Evolutionary conservation across 2,329 filamentous ascomycete species (phyloP), one percentile per base, ranked within the genome.

Genomic region (Colletotrichum tamarilloi): DNA sequence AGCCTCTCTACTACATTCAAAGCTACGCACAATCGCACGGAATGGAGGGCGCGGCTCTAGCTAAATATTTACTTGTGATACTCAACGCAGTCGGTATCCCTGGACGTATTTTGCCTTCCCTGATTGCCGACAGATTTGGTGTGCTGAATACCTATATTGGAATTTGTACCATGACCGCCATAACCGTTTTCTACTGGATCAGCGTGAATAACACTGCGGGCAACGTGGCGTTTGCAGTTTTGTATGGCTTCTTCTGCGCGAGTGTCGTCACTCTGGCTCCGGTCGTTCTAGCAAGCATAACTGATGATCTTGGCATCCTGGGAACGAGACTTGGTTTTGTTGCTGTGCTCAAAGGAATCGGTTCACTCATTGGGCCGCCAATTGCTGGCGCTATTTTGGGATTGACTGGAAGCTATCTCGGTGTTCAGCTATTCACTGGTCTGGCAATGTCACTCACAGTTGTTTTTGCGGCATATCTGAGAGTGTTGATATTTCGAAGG

Each of bases 201-300:
- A 81, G 82, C 0, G 83, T 77, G 49, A 73, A 64, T 49, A 77
- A 78, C 24, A 69, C 76, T 28, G 62, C 75, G 6, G 76, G 77
- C 11, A 74, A 81, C n/a, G 79, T 85, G 46, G 80, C 79, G 5
- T 86, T 85, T 74, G 78, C 84, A 0, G 78, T 80, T 4, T 75
- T 85, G n/a, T 86, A 83, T 49, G 85, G 84, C 35, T 84, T 83
- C 78, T 81, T 77, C 62, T 84, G 82, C 0, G 83, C 83, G 16
- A 83, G 82, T n/a, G 84, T 82, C 68, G 77, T 85, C n/a, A 81
- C 82, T 11, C 76, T 86, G 5, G 78, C 82, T 22, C 78, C 80
- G 6, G 80, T 55, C 14, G 52, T 55, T 55, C 52, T 55, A 28
- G 52, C 52, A 5, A 55, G 52, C 9, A 55, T 55, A 14, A 55